phyloP scores from a whole-genome alignment of 2,329 filamentous ascomycete genomes.

The Cladosporium sphaerospermum region DNA sequence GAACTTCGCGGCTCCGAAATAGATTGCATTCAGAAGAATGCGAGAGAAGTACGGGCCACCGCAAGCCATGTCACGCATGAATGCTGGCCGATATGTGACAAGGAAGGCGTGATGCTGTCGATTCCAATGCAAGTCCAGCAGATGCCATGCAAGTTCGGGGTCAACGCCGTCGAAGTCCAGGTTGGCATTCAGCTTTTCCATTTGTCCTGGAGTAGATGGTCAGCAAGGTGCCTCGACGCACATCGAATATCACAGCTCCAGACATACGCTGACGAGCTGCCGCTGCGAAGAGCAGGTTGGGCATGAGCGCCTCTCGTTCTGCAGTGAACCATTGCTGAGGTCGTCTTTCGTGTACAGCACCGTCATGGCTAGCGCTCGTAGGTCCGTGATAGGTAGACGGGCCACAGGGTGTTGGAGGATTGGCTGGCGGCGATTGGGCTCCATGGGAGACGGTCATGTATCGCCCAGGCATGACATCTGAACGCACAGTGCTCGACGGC shows the following conservation, averaged over 20 bases:
- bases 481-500: too few species aligned
- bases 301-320: slow-evolving; percentile 13
- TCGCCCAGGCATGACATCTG: not conserved
- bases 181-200: slow-evolving; percentile 7
- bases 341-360: slow-evolving; percentile 1
- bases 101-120: slow-evolving; percentile 20
- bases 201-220: not conserved
- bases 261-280: slow-evolving; percentile 2
- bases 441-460: not conserved
- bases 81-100: slow-evolving; percentile 19
- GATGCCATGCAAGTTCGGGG: slow-evolving; percentile 46
- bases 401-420: slow-evolving; percentile 1
- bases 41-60: slow-evolving; percentile 6
- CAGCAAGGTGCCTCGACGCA: not conserved
- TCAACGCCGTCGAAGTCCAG: slow-evolving; percentile 52
- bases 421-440: not conserved
- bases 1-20: slow-evolving; percentile 4
- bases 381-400: slow-evolving; percentile 9
- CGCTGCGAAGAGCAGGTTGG: slow-evolving; percentile 33
- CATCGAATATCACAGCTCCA: not conserved
- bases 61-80: slow-evolving; percentile 19
- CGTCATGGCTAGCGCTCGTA: slow-evolving; percentile 8
- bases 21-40: slow-evolving; percentile 6
- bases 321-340: slow-evolving; percentile 7
- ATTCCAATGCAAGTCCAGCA: slow-evolving; percentile 41